Evolutionary conservation across 352 stramenopile species (phyloP), one percentile per base, ranked within the genome.

Genomic region (Phytophthora citricola): DNA sequence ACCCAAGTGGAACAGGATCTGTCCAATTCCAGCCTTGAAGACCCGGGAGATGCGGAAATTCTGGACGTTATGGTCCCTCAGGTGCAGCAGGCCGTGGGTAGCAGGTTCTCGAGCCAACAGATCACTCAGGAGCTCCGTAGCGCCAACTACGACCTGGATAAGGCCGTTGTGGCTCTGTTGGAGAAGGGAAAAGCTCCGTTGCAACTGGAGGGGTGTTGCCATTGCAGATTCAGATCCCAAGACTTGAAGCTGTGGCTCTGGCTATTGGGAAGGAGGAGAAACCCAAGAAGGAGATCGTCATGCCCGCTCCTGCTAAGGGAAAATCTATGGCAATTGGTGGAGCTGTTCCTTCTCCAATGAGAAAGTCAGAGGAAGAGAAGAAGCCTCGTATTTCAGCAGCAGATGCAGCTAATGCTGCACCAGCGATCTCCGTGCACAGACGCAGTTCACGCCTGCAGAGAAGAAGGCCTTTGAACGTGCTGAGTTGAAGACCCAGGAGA

Each of bases 111-210:
- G 17, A 51, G 79, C 24, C 49, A 74, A n/a, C 78, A 92, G 69
- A 77, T 94, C 58, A 73, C 79, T 4, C 79, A 91, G 27, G 83
- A 89, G 59, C 66, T 95, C 45, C 83, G 87, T 36, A 59, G 52
- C 9, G 58, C 82, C 66, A 95, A 95, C 62, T 95, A 95, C 63
- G 86, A 95, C 50, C 44, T 90, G 47, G 85, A 94, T 60, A 84
- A 89, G 62, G 70, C 87, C 0, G 84, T 94, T 12, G 77, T 93
- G 31, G 79, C 78, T 49, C 69, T 95, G 15, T 61, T 95, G 58
- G 85, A 93, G 58, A 90, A 87, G 56, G 66, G 74, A 47, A 89
- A 90, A 61, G 83, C 80, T n/a, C n/a, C 0, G 44, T 45, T 7
- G 57, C 57, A 38, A 39, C 24, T 24, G 69, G 58, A 26, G 69